Evolutionary conservation across 2,329 filamentous ascomycete species (phyloP).

Genomic region (Sphaerulina musiva): DNA sequence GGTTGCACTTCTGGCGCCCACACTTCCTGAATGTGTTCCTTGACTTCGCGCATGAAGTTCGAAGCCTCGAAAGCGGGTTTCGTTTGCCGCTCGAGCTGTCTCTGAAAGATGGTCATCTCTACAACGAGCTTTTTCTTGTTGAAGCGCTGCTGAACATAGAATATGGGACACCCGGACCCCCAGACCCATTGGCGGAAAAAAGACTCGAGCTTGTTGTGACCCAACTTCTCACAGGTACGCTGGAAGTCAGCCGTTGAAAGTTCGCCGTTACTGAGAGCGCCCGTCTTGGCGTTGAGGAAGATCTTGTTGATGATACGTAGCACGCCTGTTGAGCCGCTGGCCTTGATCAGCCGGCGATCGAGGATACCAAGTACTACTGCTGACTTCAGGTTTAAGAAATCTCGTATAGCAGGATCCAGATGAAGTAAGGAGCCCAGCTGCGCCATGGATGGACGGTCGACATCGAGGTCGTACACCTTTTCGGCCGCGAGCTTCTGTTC

Average conservation of each 20-base stretch:
- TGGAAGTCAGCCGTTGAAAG: slow-evolving; percentile 73
- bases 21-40: slow-evolving; percentile 68
- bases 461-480: slow-evolving; percentile 70
- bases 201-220: slow-evolving; percentile 75
- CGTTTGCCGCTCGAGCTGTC: slow-evolving; percentile 53
- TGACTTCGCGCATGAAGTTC: slow-evolving; percentile 76
- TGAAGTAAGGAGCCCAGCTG: slow-evolving; percentile 71
- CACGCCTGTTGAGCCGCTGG: slow-evolving; percentile 75
- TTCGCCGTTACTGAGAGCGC: slow-evolving; percentile 62
- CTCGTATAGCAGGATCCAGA: slow-evolving; percentile 75
- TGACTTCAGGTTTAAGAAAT: slow-evolving; percentile 87
- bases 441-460: slow-evolving; percentile 73
- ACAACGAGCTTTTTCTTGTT: slow-evolving; percentile 97
- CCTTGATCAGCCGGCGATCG: slow-evolving; percentile 83
- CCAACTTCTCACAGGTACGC: slow-evolving; percentile 77
- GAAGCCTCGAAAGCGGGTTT: slow-evolving; percentile 59
- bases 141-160: slow-evolving; percentile 80
- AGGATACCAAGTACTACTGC: slow-evolving; percentile 88
- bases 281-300: slow-evolving; percentile 77
- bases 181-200: slow-evolving; percentile 95
- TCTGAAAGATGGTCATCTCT: slow-evolving; percentile 81
- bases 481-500: slow-evolving; percentile 81
- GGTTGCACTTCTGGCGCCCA: slow-evolving; percentile 54
- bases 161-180: slow-evolving; percentile 79
- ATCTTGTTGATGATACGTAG: slow-evolving; percentile 79